phyloP scores from a whole-genome alignment of 1,284 basidiomycete genomes.

The Pseudozyma hubeiensis region DNA sequence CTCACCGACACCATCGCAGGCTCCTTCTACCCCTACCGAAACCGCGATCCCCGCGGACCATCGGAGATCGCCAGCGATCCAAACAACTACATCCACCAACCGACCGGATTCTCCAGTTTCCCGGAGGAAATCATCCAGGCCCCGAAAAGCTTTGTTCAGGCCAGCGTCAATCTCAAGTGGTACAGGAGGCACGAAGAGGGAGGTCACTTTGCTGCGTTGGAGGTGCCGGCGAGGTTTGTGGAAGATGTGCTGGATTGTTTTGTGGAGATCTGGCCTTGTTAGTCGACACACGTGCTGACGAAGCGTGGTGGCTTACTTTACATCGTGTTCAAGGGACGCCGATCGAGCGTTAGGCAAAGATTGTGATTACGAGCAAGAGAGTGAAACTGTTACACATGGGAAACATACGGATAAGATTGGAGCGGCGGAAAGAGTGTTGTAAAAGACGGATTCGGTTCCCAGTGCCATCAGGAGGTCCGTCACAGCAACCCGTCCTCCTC shows the following conservation, averaged over 20 bases:
- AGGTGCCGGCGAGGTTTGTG: constrained; percentile 69
- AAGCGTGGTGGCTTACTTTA: no score
- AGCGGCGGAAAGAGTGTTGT: no score
- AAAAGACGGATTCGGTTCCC: no score
- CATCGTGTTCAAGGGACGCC: no score
- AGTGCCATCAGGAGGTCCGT: no score
- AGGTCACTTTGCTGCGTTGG: constrained; percentile 69
- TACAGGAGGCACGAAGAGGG: constrained; percentile 68
- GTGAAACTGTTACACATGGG: no score
- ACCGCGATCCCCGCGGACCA: constrained; percentile 54
- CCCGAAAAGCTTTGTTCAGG: constrained; percentile 67
- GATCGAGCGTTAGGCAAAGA: no score
- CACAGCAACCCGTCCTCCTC: no score
- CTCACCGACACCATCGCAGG: constrained; percentile 69
- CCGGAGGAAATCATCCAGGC: constrained; percentile 68
- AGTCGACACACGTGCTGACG: neutral
- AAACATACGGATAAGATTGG: no score
- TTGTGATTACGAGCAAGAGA: no score
- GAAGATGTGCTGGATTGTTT: constrained; percentile 63
- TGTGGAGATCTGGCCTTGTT: constrained; percentile 42
- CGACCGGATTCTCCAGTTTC: constrained; percentile 70
- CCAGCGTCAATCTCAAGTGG: constrained; percentile 67
- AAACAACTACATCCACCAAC: constrained; percentile 65
- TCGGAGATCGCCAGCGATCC: constrained; percentile 22
- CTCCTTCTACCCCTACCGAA: constrained; percentile 70